Evolutionary conservation across 2,329 filamentous ascomycete genomes (phyloP).

Genomic region (Colletotrichum acutatum): DNA sequence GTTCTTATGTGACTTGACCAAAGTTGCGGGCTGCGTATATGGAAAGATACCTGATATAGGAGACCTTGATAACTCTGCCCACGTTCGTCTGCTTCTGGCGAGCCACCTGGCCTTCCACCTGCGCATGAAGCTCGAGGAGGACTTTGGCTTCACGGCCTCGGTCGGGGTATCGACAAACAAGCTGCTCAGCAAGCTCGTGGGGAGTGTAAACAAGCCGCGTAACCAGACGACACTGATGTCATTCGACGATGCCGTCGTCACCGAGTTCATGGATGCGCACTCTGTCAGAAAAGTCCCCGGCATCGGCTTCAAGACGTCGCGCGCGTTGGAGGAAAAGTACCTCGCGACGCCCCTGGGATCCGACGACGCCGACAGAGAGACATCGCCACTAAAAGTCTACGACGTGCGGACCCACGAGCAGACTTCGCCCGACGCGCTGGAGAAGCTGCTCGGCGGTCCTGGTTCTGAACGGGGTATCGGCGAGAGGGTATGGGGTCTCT

Average conservation of each 20-base stretch:
- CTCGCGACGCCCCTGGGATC: conserved; percentile 13
- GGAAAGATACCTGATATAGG: conserved; percentile 38
- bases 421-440: conserved; percentile 73
- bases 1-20: conserved; percentile 80
- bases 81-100: conserved; percentile 76
- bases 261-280: conserved; percentile 78
- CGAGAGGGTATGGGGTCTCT: conserved; percentile 76
- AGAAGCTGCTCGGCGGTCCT: conserved; percentile 75
- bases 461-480: conserved; percentile 80
- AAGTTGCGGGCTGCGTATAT: conserved; percentile 70
- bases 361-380: conserved; percentile 25
- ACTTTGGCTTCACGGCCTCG: conserved; percentile 87
- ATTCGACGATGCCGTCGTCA: conserved; percentile 66
- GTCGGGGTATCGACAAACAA: conserved; percentile 92
- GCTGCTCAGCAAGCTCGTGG: conserved; percentile 84
- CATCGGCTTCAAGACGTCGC: conserved; percentile 81
- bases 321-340: conserved; percentile 50
- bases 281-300: conserved; percentile 86
- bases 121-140: conserved; percentile 76
- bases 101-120: conserved; percentile 85
- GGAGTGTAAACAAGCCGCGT: conserved; percentile 85
- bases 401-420: conserved; percentile 71
- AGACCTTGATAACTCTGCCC: conserved; percentile 51
- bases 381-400: conserved; percentile 66
- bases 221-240: conserved; percentile 87